A percentile compares a stretch with the other conserved stretches of the same genome.
These are phyloP conservation scores for Pseudogymnoascus sp. DNA, from an alignment of 2,329 filamentous ascomycete species.

Conservation along the genomic window DNA sequence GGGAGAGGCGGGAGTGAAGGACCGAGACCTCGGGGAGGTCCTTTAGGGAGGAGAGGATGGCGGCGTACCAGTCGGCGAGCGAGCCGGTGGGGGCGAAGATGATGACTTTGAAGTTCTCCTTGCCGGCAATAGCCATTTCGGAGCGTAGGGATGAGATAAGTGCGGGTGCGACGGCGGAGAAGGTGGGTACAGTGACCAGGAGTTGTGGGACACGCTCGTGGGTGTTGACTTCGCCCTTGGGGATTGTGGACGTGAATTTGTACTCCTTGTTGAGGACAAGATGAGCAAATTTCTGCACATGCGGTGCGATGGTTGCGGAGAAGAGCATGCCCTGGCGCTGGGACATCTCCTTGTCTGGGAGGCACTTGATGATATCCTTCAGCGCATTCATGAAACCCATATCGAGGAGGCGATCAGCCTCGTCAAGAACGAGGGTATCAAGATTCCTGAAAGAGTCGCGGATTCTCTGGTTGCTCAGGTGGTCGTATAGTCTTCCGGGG, in stretches of 20 bases:
- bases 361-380: conserved; percentile 46
- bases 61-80: conserved; percentile 57
- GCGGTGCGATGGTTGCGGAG: conserved; percentile 81
- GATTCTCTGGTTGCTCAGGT: conserved; percentile 50
- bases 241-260: conserved; percentile 84
- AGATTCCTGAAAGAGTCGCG: conserved; percentile 46
- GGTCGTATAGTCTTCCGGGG: conserved; percentile 76
- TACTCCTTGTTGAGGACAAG: conserved; percentile 75
- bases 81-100: conserved; percentile 79
- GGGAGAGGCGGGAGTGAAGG: conserved; percentile 74
- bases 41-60: conserved; percentile 40
- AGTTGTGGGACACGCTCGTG: conserved; percentile 80
- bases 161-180: conserved; percentile 69
- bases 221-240: conserved; percentile 72
- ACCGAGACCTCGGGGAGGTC: conserved; percentile 24
- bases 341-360: conserved; percentile 56
- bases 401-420: conserved; percentile 97
- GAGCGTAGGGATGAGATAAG: conserved; percentile 67
- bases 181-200: conserved; percentile 56
- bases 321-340: conserved; percentile 88
- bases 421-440: conserved; percentile 88
- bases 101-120: conserved; percentile 78
- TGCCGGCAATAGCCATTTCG: conserved; percentile 40
- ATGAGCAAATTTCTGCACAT: conserved; percentile 71
- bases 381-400: conserved; percentile 72